These are phyloP conservation scores for Barnettozyma sp. DNA, from an alignment of 805 yeast species.

Conservation along the genomic window DNA sequence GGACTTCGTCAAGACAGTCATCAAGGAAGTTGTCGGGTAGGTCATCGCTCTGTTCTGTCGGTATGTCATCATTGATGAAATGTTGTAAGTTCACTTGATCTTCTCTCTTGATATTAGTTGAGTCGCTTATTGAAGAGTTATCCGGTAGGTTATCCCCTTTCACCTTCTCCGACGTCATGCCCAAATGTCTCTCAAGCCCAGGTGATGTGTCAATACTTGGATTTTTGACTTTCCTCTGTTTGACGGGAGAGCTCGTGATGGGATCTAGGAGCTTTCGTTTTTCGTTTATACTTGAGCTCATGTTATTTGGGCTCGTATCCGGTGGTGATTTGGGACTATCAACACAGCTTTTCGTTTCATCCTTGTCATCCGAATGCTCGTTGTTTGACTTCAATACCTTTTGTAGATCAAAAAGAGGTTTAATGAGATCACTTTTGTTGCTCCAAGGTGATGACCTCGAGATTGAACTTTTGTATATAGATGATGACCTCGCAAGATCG, in stretches of 20 bases:
- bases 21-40: constrained; percentile 1
- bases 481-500: constrained; percentile 3
- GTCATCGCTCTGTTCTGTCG: background rate
- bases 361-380: constrained; percentile 7
- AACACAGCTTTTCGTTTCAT: too few relatives aligned
- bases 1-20: constrained; percentile 3
- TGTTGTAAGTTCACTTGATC: background rate
- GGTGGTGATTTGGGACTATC: too few relatives aligned
- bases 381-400: background rate
- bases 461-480: constrained; percentile 1
- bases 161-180: too few relatives aligned
- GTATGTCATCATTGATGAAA: background rate
- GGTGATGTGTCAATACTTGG: too few relatives aligned
- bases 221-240: background rate
- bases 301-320: too few relatives aligned
- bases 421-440: background rate
- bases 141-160: too few relatives aligned
- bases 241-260: background rate
- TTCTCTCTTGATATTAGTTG: background rate
- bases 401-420: constrained; percentile 2
- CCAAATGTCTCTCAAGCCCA: too few relatives aligned
- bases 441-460: background rate
- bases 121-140: too few relatives aligned
- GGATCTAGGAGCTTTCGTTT: background rate
- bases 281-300: too few relatives aligned